Evolutionary conservation across 345 rosid genomes (phyloP).

Genomic region (Salix caprea): DNA sequence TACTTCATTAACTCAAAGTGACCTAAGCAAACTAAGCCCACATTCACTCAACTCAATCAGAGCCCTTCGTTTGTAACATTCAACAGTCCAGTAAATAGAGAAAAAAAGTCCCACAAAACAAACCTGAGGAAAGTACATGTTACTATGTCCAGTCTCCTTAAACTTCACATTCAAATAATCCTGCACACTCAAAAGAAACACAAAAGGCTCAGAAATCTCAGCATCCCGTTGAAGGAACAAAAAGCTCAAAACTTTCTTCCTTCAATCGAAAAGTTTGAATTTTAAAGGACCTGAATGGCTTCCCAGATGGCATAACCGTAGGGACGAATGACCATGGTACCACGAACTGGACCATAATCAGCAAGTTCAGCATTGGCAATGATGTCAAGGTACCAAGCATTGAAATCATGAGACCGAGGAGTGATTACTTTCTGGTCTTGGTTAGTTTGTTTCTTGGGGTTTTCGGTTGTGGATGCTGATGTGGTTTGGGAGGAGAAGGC

Average conservation of each 20-base stretch:
- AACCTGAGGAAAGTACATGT: slow-evolving; percentile 96
- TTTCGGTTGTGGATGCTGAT: slow-evolving; percentile 23
- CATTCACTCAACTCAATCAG: background rate
- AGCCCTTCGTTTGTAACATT: background rate
- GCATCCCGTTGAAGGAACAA: background rate
- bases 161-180: slow-evolving; percentile 81
- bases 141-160: slow-evolving; percentile 94
- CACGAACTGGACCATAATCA: slow-evolving; percentile 93
- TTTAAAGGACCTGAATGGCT: slow-evolving; percentile 72
- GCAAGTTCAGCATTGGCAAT: slow-evolving; percentile 92
- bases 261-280: background rate
- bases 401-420: slow-evolving; percentile 88
- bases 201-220: background rate
- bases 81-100: background rate
- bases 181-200: slow-evolving; percentile 22
- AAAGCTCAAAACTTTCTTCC: background rate
- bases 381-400: slow-evolving; percentile 88
- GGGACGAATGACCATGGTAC: slow-evolving; percentile 94
- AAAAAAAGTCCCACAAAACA: background rate
- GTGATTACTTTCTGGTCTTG: slow-evolving; percentile 48
- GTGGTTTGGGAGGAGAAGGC: slow-evolving; percentile 53
- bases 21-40: background rate
- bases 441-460: slow-evolving; percentile 24
- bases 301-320: slow-evolving; percentile 96
- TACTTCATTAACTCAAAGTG: background rate